Evolutionary conservation across 306 rosid genomes (phyloP).

Genomic region (Dicorynia guianensis): DNA sequence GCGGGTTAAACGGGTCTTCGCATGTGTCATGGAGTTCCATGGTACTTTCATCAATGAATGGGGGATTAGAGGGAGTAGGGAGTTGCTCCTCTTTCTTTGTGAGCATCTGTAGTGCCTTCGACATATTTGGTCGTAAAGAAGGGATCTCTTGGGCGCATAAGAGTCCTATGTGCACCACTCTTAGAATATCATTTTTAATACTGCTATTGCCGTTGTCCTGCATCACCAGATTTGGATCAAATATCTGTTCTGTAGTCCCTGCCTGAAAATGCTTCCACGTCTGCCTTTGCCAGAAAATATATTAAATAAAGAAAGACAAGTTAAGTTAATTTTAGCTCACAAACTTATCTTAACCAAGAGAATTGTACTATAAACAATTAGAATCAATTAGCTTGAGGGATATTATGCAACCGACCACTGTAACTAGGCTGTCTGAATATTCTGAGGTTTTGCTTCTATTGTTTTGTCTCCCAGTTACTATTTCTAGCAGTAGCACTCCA

Average conservation of each 20-base stretch:
- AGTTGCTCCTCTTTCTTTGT: constrained; percentile 66
- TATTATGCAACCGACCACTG: constrained; percentile 57
- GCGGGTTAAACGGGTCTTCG: constrained; percentile 53
- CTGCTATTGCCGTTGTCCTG: constrained; percentile 47
- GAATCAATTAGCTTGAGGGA: constrained; percentile 22
- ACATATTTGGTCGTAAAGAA: constrained; percentile 79
- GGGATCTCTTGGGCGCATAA: constrained; percentile 86
- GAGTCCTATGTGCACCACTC: constrained; percentile 86
- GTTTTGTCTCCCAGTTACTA: constrained; percentile 72
- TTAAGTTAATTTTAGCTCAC: background rate
- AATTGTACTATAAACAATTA: constrained; percentile 9
- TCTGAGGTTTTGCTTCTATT: constrained; percentile 76
- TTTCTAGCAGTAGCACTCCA: constrained; percentile 83
- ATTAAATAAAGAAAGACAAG: constrained; percentile 10
- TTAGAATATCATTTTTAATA: constrained; percentile 54
- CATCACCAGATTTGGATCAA: constrained; percentile 72
- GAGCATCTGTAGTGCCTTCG: constrained; percentile 78
- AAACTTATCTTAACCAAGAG: constrained; percentile 10
- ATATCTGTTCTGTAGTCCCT: constrained; percentile 61
- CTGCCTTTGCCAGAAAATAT: constrained; percentile 51
- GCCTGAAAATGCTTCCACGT: constrained; percentile 85
- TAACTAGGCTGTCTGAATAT: constrained; percentile 74
- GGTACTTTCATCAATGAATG: constrained; percentile 83
- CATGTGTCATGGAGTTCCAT: constrained; percentile 75
- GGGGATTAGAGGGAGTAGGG: constrained; percentile 83